Evolutionary conservation across 2,329 filamentous ascomycete species (phyloP), one percentile per base, ranked within the genome.

Genomic region (Phyllosticta ampelicida): DNA sequence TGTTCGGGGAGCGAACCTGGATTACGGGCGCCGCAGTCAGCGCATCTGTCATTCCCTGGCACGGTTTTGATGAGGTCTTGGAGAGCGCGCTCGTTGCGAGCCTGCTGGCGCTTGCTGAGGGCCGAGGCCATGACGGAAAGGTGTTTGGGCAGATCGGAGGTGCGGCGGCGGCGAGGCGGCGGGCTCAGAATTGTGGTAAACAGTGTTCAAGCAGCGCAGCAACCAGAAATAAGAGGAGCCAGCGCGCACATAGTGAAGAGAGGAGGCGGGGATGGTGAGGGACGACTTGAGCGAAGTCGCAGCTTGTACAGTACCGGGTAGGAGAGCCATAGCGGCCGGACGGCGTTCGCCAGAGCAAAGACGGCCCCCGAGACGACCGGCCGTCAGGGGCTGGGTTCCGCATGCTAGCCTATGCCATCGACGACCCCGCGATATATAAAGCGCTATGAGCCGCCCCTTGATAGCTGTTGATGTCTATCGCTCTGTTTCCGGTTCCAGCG

Each of bases 91-190:
- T 99, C 94, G 74, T 99, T 96, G 75, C 94, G 91, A 79, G 88
- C 90, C 80, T 96, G 92, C 77, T 96, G 90, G 75, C 94, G 90
- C 81, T 97, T 99, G 79, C 86, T 96, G 72, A 95, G 79, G 51
- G 84, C 79, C 58, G 82, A 80, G 59, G 88, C 81, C 88, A 91
- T 94, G 62, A 60, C 66, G 36, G 13, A 19, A 23, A 48, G 53
- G 53, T 51, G 58, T 30, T 51, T 51, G 51, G 53, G 50, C 30
- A 16, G 58, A 50, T 53, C 54, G 58, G 58, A 48, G 49, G 54
- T 53, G 51, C 50, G 20, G 48, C 51, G 58, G 54, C 49, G 54
- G 54, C 53, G 50, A 50, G 58, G 58, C 54, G 48, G 50, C 29
- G 58, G 50, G 48, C 54, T 20, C 53, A 30, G 51, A 48, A 51